Conservation (phyloP, 495 filamentous ascomycete species). For the Penicillium arizonense region DNA sequence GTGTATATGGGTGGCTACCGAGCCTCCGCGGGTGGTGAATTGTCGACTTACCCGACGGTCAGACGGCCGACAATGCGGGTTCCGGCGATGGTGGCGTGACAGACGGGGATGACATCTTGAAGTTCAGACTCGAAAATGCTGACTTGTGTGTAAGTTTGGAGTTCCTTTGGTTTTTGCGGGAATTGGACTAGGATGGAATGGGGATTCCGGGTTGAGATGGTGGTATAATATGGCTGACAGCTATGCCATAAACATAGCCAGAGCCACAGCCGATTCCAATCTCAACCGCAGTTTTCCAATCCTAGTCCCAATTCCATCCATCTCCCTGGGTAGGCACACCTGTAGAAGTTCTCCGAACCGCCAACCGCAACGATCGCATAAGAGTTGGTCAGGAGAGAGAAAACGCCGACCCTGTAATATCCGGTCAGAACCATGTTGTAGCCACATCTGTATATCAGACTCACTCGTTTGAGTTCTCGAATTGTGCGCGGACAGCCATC, state of each 20-base stretch:
- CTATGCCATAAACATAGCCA: neutral
- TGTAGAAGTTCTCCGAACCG: slow-evolving; percentile 98
- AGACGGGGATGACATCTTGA: slow-evolving; percentile 96
- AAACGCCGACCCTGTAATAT: slow-evolving; percentile 81
- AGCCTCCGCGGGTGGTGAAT: neutral
- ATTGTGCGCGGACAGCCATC: slow-evolving; percentile 86
- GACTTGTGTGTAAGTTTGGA: neutral
- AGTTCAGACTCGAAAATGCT: slow-evolving; percentile 94
- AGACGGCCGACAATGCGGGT: slow-evolving; percentile 93
- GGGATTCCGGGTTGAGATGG: neutral
- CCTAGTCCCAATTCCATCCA: neutral
- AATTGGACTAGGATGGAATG: neutral
- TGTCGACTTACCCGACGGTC: slow-evolving; percentile 76
- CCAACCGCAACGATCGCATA: slow-evolving; percentile 92
- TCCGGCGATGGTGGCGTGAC: slow-evolving; percentile 94
- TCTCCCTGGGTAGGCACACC: slow-evolving; percentile 36
- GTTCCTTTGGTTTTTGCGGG: neutral
- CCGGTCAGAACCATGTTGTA: neutral
- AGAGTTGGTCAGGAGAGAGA: slow-evolving; percentile 92
- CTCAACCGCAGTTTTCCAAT: neutral
- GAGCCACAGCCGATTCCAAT: neutral
- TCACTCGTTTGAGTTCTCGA: slow-evolving; percentile 99
- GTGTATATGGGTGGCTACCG: neutral
- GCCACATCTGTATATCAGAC: slow-evolving; percentile 19
- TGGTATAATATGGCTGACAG: neutral